These are phyloP conservation scores for Xylariaceae sp. DNA, from an alignment of 2,329 filamentous ascomycete species.

Conservation along the genomic window DNA sequence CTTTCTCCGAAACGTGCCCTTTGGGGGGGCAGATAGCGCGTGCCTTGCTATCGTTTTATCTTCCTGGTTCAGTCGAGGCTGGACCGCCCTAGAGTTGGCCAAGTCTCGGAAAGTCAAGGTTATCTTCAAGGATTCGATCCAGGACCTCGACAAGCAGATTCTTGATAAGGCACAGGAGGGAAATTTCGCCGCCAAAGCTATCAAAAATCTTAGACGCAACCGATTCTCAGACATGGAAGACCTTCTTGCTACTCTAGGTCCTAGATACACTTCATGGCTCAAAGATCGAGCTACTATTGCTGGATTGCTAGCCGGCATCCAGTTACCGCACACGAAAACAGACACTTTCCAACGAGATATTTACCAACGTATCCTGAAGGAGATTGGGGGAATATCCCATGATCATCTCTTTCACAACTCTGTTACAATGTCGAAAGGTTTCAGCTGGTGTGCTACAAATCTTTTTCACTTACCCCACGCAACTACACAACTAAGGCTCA, in stretches of 20 bases:
- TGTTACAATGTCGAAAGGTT: constrained; percentile 2
- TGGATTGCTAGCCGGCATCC: neutral
- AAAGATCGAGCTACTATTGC: constrained; percentile 10
- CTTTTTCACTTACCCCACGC: neutral
- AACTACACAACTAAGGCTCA: neutral
- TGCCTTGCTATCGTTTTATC: constrained; percentile 7
- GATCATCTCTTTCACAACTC: constrained; percentile 6
- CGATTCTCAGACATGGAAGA: neutral
- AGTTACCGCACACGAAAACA: neutral
- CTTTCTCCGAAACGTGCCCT: constrained; percentile 1
- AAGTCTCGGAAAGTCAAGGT: constrained; percentile 10
- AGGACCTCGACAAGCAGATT: constrained; percentile 11
- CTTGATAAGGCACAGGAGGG: neutral
- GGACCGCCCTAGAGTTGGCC: constrained; percentile 10
- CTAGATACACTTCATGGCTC: constrained; percentile 8
- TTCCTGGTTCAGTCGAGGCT: constrained; percentile 16
- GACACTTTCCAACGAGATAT: constrained; percentile 2
- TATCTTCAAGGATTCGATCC: constrained; percentile 5
- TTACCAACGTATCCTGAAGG: constrained; percentile 1
- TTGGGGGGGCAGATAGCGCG: neutral
- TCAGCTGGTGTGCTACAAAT: constrained; percentile 7
- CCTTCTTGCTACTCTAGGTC: neutral
- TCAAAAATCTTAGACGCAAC: neutral
- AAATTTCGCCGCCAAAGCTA: neutral
- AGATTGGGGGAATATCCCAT: neutral